Base-by-base conservation (phyloP, 306 rosid species). In the Dryas octopetala region DNA sequence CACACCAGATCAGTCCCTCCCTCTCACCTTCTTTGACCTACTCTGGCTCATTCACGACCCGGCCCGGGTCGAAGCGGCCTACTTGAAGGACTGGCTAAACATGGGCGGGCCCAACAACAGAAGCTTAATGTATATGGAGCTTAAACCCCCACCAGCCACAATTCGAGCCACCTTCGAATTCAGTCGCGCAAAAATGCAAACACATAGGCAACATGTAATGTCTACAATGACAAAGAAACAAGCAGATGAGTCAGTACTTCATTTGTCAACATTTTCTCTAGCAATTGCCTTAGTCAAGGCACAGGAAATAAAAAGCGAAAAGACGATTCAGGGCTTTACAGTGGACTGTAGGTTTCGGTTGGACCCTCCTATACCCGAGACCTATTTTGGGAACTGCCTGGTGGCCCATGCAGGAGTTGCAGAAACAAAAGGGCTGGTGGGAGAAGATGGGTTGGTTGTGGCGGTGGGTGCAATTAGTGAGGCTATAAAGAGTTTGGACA, bases 1-100 rank as follows among this genome's bases (percentile, higher is more conserved):
- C 0, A 1, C 50, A n/a, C 40, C 77, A 4, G 6, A 4, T 44
- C 1, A 69, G 23, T 66, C 78, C 0, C 79, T 83, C 45, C 76
- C 87, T 7, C 76, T 86, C 0, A 83, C 91, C 0, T 81, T 85
- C 66, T 85, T 88, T 7, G 89, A 88, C 77, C 5, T 79, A 5
- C n/a, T 62, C 0, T 85, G 83, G 85, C 63, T 88, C 72, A 16
- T 77, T 46, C 13, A 62, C 4, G 72, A 78, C 43, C 57, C 58
- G 0, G 1, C 38, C 9, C 54, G 48, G 8, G 17, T 73, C 6
- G 74, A 67, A 32, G 23, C 44, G 12, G 19, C 47, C 47, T 64
- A 64, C 68, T 32, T 46, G 8, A 65, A 73, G 28, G 38, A 26
- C 14, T 71, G 47, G 46, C 51, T 26, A 13, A 61, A 60, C 59